A percentile compares a stretch with the other conserved stretches of the same genome.
Conservation (phyloP, 805 yeast species). For the Pichia eremophila region DNA sequence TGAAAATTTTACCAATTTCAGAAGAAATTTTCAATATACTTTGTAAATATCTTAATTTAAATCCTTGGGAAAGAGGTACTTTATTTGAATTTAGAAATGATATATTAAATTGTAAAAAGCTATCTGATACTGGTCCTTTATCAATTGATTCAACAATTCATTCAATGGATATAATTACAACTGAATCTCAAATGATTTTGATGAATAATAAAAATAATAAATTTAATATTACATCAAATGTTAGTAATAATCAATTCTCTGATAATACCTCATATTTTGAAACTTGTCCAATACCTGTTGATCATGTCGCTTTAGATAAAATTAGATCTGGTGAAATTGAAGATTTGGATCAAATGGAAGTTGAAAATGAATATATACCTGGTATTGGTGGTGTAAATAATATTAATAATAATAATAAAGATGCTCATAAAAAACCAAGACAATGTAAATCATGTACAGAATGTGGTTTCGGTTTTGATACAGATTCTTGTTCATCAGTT, state of each 20-base stretch:
- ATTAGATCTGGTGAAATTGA: conserved; percentile 22
- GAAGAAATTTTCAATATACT: conserved; percentile 48
- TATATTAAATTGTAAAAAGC: conserved; percentile 23
- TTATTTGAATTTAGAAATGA: conserved; percentile 32
- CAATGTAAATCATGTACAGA: conserved; percentile 22
- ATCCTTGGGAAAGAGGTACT: conserved; percentile 40
- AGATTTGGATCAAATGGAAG: conserved; percentile 19
- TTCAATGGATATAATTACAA: conserved; percentile 19
- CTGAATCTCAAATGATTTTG: conserved; percentile 17
- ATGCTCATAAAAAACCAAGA: conserved; percentile 5
- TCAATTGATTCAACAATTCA: conserved; percentile 21
- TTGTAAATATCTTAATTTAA: conserved; percentile 31
- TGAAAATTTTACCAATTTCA: conserved; percentile 66
- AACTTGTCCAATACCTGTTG: conserved; percentile 27
- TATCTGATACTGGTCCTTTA: conserved; percentile 28
- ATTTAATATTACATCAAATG: background rate
- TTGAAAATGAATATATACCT: conserved; percentile 23
- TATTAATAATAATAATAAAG: background rate
- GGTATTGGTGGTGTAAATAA: conserved; percentile 13
- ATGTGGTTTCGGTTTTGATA: conserved; percentile 20
- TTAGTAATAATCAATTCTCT: background rate
- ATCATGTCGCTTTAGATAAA: conserved; percentile 25
- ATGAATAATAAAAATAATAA: conserved; percentile 1
- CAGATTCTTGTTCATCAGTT: conserved; percentile 1
- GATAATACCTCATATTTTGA: conserved; percentile 10